Percentiles rank a stretch among this genome's conserved stretches.
Conservation (phyloP, 345 rosid species). For the Populus tremula region DNA sequence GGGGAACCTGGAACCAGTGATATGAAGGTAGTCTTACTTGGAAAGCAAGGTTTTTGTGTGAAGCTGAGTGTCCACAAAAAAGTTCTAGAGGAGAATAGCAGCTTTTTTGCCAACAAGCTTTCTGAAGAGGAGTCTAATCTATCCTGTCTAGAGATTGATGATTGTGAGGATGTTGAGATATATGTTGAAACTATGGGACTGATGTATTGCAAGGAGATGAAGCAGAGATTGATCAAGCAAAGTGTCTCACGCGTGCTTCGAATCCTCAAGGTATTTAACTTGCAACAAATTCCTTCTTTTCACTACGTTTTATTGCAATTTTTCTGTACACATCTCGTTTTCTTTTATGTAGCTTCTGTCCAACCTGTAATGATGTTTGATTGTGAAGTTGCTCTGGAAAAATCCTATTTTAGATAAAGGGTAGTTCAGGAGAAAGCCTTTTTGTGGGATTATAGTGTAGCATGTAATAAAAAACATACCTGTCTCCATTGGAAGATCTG, state of each 20-base stretch:
- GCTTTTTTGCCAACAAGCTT: constrained; percentile 68
- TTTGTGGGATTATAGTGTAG: not conserved
- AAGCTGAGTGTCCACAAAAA: constrained; percentile 83
- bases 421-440: not conserved
- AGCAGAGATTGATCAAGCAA: constrained; percentile 86
- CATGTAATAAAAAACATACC: not conserved
- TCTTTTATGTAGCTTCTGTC: not conserved
- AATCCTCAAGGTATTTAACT: constrained; percentile 70
- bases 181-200: constrained; percentile 92
- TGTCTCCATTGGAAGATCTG: not conserved
- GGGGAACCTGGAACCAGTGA: constrained; percentile 90
- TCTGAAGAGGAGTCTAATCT: constrained; percentile 48
- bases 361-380: not conserved
- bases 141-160: constrained; percentile 73
- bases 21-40: constrained; percentile 74
- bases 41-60: constrained; percentile 94
- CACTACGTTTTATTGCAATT: constrained; percentile 9
- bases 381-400: not conserved
- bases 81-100: constrained; percentile 66
- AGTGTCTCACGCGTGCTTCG: constrained; percentile 81
- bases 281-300: constrained; percentile 1
- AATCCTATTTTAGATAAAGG: not conserved
- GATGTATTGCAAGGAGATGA: constrained; percentile 98
- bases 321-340: constrained; percentile 2
- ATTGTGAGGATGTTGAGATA: constrained; percentile 84